These are phyloP conservation scores for Termitomyces sp. DNA, from an alignment of 768 basidiomycete species.

Conservation along the genomic window DNA sequence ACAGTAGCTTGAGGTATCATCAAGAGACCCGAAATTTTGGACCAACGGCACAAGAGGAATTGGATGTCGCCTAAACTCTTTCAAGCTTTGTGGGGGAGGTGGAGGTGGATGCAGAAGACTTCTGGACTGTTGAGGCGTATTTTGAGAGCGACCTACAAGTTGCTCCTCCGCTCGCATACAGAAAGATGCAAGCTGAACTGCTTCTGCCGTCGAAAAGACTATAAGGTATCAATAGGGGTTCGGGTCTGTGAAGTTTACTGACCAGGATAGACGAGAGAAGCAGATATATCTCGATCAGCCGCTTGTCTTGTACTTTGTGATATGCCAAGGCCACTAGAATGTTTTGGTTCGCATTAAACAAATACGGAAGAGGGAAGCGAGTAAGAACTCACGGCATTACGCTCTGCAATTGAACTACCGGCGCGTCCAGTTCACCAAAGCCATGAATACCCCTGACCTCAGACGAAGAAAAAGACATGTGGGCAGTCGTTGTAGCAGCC, in stretches of 20 bases:
- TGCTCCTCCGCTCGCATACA: neutral
- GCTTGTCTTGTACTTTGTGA: neutral
- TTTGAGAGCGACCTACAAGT: neutral
- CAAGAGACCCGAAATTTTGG: neutral
- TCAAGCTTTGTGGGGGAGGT: neutral
- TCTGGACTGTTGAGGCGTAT: neutral
- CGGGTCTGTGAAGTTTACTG: neutral
- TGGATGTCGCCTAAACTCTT: neutral
- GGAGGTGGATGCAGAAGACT: neutral
- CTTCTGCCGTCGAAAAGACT: neutral
- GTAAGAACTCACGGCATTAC: conserved; percentile 1
- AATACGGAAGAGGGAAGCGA: conserved; percentile 5
- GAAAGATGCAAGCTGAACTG: neutral
- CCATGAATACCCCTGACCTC: neutral
- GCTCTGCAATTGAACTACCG: neutral
- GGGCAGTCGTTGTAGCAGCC: neutral
- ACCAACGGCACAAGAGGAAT: neutral
- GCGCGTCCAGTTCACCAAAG: neutral
- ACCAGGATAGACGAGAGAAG: neutral
- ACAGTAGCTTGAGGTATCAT: neutral
- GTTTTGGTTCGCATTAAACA: conserved; percentile 1
- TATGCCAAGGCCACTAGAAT: neutral
- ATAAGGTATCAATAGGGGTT: neutral
- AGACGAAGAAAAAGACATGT: neutral
- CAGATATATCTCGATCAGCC: neutral